phyloP scores from a whole-genome alignment of 2,329 filamentous ascomycete species.

The Neobulgaria alba region DNA sequence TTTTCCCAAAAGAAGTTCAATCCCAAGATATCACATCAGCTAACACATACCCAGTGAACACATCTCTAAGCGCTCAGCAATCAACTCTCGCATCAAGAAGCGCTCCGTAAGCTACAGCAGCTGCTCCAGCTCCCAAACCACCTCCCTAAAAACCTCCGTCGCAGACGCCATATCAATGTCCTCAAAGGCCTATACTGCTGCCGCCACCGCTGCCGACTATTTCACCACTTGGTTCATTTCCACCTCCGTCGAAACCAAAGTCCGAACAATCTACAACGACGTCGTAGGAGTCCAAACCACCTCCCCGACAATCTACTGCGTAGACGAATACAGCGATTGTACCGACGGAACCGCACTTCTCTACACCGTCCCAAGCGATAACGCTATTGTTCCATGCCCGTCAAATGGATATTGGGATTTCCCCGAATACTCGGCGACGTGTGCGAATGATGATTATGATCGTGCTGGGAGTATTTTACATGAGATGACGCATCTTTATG shows the following conservation, averaged over 20 bases:
- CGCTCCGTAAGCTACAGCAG: conserved; percentile 16
- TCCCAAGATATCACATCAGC: too few species aligned
- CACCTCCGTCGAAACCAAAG: conserved; percentile 12
- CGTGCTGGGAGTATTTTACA: conserved; percentile 17
- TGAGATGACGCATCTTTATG: conserved; percentile 14
- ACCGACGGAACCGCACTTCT: conserved; percentile 17
- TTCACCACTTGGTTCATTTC: conserved; percentile 22
- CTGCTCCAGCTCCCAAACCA: conserved; percentile 14
- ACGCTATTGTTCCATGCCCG: conserved; percentile 19
- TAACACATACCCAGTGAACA: conserved; percentile 8
- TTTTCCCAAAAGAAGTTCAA: neutral
- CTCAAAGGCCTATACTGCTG: conserved; percentile 17
- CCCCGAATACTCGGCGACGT: conserved; percentile 12
- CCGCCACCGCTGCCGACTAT: conserved; percentile 11
- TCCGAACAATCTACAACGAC: conserved; percentile 17
- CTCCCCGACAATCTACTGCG: conserved; percentile 16
- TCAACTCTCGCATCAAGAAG: conserved; percentile 17
- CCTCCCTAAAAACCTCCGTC: conserved; percentile 14
- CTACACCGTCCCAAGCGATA: conserved; percentile 18
- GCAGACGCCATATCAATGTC: conserved; percentile 16
- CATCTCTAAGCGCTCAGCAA: conserved; percentile 8
- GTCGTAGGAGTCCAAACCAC: conserved; percentile 18
- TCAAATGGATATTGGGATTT: conserved; percentile 20
- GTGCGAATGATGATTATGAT: conserved; percentile 19
- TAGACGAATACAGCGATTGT: conserved; percentile 17